A percentile compares a stretch with the other conserved stretches of the same genome.
Evolutionary conservation across 2,329 filamentous ascomycete genomes (phyloP).

Genomic region (Xylaria arbuscula): DNA sequence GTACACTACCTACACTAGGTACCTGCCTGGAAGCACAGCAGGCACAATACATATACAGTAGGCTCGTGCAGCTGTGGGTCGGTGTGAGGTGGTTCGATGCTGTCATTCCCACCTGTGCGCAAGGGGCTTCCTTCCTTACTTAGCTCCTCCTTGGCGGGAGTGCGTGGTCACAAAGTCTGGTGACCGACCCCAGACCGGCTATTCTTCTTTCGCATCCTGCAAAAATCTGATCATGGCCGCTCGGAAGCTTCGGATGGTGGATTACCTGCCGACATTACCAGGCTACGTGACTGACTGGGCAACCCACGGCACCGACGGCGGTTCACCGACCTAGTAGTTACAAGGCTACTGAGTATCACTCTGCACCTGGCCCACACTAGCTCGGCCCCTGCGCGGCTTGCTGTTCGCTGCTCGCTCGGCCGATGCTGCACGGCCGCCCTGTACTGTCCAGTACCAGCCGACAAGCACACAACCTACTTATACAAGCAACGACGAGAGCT

Average conservation of each 20-base stretch:
- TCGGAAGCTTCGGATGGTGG: conserved; percentile 30
- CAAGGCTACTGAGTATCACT: background rate
- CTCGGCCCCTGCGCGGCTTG: background rate
- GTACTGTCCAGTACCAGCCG: no score
- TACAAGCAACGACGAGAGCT: background rate
- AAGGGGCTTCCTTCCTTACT: background rate
- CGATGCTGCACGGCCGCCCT: background rate
- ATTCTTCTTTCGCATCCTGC: conserved; percentile 22
- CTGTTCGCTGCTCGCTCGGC: background rate
- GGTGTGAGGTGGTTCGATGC: conserved; percentile 38
- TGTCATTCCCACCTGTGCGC: conserved; percentile 32
- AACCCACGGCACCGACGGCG: no score
- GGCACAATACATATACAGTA: no score
- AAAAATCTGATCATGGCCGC: conserved; percentile 14
- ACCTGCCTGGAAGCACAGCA: no score
- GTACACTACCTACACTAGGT: background rate
- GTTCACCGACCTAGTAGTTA: background rate
- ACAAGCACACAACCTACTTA: no score
- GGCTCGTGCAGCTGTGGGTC: conserved; percentile 20
- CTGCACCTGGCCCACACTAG: background rate
- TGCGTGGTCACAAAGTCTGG: conserved; percentile 16
- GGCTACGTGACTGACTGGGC: no score
- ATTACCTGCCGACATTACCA: background rate
- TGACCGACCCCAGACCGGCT: conserved; percentile 21
- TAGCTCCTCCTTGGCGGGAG: background rate